Conservation (phyloP, 768 basidiomycete genomes). For the Lentinula boryana region DNA sequence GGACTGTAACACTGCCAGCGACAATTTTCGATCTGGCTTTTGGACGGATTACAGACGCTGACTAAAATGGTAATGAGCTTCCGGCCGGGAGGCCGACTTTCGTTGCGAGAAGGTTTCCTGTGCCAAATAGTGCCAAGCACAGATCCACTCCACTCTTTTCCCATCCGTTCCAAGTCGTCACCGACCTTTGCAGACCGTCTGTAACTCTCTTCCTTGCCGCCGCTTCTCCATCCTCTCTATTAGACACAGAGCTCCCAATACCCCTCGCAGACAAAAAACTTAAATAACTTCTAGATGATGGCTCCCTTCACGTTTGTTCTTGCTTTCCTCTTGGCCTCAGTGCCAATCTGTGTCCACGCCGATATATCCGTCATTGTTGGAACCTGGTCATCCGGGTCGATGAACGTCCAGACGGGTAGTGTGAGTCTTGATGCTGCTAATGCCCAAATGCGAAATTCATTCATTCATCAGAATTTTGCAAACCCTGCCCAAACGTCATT, state of each 20-base stretch:
- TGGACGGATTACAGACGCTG: no score
- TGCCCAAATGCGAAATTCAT: neutral
- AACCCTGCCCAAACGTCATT: conserved; percentile 81
- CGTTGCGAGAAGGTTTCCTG: neutral
- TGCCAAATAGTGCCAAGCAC: neutral
- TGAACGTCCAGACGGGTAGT: conserved; percentile 70
- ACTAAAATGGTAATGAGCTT: neutral
- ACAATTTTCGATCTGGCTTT: no score
- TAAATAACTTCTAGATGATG: neutral
- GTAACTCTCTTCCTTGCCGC: neutral
- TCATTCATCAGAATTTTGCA: conserved; percentile 61
- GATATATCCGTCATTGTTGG: conserved; percentile 41
- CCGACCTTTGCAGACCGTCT: neutral
- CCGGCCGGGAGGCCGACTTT: neutral
- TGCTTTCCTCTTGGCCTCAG: conserved; percentile 18
- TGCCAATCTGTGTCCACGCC: conserved; percentile 21
- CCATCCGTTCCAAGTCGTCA: conserved; percentile 2
- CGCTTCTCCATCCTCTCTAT: neutral
- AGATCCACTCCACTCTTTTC: conserved; percentile 8
- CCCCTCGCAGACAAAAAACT: neutral
- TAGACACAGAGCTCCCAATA: neutral
- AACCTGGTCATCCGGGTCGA: conserved; percentile 83
- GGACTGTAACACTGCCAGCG: no score
- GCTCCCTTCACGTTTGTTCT: conserved; percentile 15
- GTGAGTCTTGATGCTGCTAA: conserved; percentile 43